These are phyloP conservation scores for Daldinia vernicosa DNA, from an alignment of 495 filamentous ascomycete genomes.

Conservation along the genomic window DNA sequence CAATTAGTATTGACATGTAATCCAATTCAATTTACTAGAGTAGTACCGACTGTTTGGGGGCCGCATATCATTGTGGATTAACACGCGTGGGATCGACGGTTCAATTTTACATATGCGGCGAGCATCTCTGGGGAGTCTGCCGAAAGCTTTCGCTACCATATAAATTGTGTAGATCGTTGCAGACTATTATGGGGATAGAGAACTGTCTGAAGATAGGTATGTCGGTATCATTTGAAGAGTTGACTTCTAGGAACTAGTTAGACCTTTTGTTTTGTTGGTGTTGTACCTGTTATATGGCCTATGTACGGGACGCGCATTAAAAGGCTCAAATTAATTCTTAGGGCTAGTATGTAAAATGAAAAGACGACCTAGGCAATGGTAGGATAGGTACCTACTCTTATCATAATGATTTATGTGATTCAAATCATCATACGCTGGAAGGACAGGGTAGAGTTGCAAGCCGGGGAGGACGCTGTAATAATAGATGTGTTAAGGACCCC, in stretches of 20 bases:
- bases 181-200: background rate
- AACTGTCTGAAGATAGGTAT: background rate
- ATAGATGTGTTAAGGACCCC: slow-evolving; percentile 30
- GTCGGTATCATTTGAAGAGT: background rate
- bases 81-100: slow-evolving; percentile 43
- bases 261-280: background rate
- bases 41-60: slow-evolving; percentile 12
- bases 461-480: slow-evolving; percentile 37
- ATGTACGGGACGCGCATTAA: background rate
- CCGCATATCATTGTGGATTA: slow-evolving; percentile 31
- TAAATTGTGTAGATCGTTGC: background rate
- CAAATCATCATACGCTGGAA: slow-evolving; percentile 7
- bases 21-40: slow-evolving; percentile 7
- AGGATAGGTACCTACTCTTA: slow-evolving; percentile 13
- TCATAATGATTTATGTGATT: slow-evolving; percentile 14
- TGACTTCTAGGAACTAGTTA: background rate
- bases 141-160: slow-evolving; percentile 6
- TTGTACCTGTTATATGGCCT: background rate
- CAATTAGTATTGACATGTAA: background rate
- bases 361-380: background rate
- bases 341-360: background rate
- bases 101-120: slow-evolving; percentile 35
- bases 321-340: background rate
- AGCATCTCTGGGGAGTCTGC: slow-evolving; percentile 28
- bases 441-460: slow-evolving; percentile 20